Percentiles rank a stretch among this genome's conserved stretches.
These are phyloP conservation scores for Aureoboletus auriporus DNA, from an alignment of 768 basidiomycete genomes.

Conservation along the genomic window DNA sequence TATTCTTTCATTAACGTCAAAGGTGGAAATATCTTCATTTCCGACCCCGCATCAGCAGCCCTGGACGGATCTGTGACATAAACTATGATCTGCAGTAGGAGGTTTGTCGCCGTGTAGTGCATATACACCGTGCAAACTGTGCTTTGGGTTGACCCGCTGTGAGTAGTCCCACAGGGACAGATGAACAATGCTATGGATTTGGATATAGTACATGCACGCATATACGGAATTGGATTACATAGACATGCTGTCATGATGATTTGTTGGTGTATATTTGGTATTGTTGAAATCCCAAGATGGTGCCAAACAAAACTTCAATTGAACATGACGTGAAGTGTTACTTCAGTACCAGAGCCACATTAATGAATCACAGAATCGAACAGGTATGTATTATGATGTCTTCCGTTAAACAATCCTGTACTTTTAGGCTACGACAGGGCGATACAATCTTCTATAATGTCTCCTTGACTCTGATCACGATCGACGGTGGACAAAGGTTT, in stretches of 20 bases:
- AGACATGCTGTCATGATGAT: not conserved
- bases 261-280: slow-evolving; percentile 9
- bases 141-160: not conserved
- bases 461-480: no score
- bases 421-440: no score
- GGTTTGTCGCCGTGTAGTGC: slow-evolving; percentile 1
- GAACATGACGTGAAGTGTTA: no score
- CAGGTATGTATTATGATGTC: no score
- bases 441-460: no score
- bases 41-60: slow-evolving; percentile 11
- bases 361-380: no score
- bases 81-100: not conserved
- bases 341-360: no score
- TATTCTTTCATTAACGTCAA: slow-evolving; percentile 55
- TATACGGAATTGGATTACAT: slow-evolving; percentile 1
- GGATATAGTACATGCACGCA: slow-evolving; percentile 13
- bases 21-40: slow-evolving; percentile 46
- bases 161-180: not conserved
- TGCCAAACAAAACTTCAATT: slow-evolving; percentile 12
- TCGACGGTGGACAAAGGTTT: no score
- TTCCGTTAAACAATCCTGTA: no score
- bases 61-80: slow-evolving; percentile 14
- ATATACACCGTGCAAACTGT: not conserved
- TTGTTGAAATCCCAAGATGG: slow-evolving; percentile 10
- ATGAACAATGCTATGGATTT: slow-evolving; percentile 17